Base-by-base conservation (phyloP, 805 yeast species). In the Saturnispora sanitii region DNA sequence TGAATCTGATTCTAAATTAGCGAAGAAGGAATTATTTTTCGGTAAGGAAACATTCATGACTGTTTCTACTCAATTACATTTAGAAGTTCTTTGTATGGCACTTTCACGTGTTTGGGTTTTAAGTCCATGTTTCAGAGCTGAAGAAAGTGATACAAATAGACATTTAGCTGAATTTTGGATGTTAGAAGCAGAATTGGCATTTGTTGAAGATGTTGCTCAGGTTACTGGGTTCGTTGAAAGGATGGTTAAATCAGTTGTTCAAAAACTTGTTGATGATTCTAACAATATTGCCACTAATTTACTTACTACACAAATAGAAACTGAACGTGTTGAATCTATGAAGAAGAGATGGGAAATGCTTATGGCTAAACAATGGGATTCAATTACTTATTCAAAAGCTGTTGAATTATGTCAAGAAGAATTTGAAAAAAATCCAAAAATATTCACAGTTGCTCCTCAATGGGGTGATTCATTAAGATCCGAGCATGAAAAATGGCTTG, bases 151-250 rank as follows among this genome's bases (percentile, higher is more conserved):
- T 54, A 92, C 99, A 0, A 83, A 78, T 52, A 70, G 98, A 38
- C 99, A 92, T 58, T 61, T 92, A 44, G 74, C 90, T 44, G 99
- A 92, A 59, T 92, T 92, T 58, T 92, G 96, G 96, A 88, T 92
- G 96, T 61, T 92, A 2, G 99, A 92, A 59, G 94, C 87, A 0
- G 99, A 92, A 56, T 60, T 86, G 17, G 77, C 85, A 7, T 83
- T 82, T 57, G 61, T 82, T 2, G 66, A 68, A 4, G 59, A 66
- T 12, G 71, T 88, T 6, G 54, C 56, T 3, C 81, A 80, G 45
- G 60, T 92, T 42, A 79, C 90, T 2, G 53, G 52, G 2, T 70
- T 85, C 38, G 74, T 80, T 2, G 95, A 88, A 56, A 53, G 55
- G 1, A 81, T 87, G 94, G 66, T 85, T 28, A 73, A 77, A 43